These are phyloP conservation scores for Sporobolomyces pararoseus DNA, from an alignment of 768 basidiomycete genomes.

Conservation along the genomic window DNA sequence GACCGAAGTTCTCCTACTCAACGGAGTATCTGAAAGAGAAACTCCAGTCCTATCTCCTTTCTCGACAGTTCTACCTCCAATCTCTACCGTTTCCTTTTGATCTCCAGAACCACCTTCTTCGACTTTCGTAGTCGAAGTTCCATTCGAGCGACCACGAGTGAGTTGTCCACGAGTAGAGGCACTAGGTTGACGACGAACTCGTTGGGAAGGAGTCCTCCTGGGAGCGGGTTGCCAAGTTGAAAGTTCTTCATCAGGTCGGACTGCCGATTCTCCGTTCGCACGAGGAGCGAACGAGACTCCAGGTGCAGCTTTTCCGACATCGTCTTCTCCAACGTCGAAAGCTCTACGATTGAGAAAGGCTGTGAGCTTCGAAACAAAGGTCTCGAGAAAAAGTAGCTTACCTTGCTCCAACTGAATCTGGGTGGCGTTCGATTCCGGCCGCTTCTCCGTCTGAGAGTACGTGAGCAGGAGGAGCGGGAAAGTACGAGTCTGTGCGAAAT, in stretches of 20 bases:
- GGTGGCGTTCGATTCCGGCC: slow-evolving; percentile 14
- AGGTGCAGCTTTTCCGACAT: slow-evolving; percentile 21
- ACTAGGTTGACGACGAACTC: slow-evolving; percentile 20
- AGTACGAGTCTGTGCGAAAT: slow-evolving; percentile 32
- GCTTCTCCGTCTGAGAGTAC: slow-evolving; percentile 25
- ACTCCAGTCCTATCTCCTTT: slow-evolving; percentile 34
- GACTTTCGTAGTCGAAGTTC: not conserved
- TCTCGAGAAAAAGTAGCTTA: slow-evolving; percentile 7
- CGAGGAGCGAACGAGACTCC: slow-evolving; percentile 39
- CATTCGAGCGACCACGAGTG: slow-evolving; percentile 1
- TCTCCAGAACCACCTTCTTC: not conserved
- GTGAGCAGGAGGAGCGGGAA: slow-evolving; percentile 25
- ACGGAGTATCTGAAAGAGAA: slow-evolving; percentile 35
- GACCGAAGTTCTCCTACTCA: slow-evolving; percentile 20
- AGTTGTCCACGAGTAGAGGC: not conserved
- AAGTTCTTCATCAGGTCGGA: slow-evolving; percentile 24
- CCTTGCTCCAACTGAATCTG: slow-evolving; percentile 30
- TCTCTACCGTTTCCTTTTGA: slow-evolving; percentile 1
- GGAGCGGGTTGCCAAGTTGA: slow-evolving; percentile 33
- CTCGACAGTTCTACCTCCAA: slow-evolving; percentile 17
- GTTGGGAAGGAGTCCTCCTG: slow-evolving; percentile 34
- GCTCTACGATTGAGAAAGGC: no score
- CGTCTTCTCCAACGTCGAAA: slow-evolving; percentile 27
- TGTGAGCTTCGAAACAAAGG: no score
- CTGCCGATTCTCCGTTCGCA: slow-evolving; percentile 1